Conservation (phyloP, 2,329 filamentous ascomycete genomes). For the Apiospora aurea region DNA sequence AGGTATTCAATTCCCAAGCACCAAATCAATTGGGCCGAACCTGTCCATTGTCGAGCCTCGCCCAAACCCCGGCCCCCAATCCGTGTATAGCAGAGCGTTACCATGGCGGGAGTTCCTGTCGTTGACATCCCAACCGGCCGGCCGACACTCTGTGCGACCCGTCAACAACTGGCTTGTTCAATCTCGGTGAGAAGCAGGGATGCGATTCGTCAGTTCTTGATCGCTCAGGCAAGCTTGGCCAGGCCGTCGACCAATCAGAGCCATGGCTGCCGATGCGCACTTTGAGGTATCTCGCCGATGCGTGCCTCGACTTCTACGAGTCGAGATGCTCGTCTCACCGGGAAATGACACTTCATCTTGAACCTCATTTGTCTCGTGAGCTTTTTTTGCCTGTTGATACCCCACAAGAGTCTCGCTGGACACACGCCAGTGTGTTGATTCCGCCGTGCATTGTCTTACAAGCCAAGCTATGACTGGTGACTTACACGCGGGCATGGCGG, state of each 20-base stretch:
- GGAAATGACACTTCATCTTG: conserved; percentile 25
- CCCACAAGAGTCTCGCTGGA: conserved; percentile 24
- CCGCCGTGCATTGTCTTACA: conserved; percentile 25
- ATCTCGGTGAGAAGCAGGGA: conserved; percentile 24
- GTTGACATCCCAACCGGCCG: conserved; percentile 19
- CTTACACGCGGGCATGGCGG: conserved; percentile 28
- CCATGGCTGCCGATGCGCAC: conserved; percentile 19
- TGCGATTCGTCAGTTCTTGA: conserved; percentile 24
- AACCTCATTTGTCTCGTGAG: conserved; percentile 25
- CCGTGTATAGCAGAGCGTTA: conserved; percentile 13
- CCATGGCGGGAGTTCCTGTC: not conserved
- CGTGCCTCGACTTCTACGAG: conserved; percentile 22
- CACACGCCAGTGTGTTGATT: conserved; percentile 24
- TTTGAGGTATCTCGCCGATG: conserved; percentile 24
- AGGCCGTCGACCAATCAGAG: conserved; percentile 22
- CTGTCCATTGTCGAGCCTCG: conserved; percentile 6
- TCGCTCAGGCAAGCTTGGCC: conserved; percentile 1
- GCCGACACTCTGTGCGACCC: conserved; percentile 21
- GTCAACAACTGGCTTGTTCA: conserved; percentile 13
- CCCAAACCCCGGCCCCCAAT: not conserved
- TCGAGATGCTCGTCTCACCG: conserved; percentile 26
- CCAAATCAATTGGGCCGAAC: conserved; percentile 10
- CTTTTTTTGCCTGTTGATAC: conserved; percentile 21
- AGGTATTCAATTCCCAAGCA: not conserved
- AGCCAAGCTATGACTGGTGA: conserved; percentile 26